Conservation (phyloP, 306 rosid species). For the Rubus parviflorus region DNA sequence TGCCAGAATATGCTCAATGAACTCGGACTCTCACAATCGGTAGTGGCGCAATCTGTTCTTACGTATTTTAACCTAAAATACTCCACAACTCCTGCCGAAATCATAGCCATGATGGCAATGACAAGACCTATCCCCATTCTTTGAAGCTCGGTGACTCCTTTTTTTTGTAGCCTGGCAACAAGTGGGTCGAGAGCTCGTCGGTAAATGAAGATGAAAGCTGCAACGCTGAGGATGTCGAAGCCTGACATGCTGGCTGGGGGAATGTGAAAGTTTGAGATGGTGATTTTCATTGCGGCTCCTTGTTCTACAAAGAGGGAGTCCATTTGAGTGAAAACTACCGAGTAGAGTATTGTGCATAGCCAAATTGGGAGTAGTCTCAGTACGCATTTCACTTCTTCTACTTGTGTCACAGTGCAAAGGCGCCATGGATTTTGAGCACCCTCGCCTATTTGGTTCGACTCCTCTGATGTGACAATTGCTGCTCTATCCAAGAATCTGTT, state of each 20-base stretch:
- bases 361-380: constrained; percentile 77
- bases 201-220: constrained; percentile 59
- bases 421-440: constrained; percentile 54
- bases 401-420: constrained; percentile 66
- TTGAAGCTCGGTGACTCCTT: constrained; percentile 60
- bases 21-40: constrained; percentile 43
- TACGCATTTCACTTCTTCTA: constrained; percentile 78
- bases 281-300: constrained; percentile 73
- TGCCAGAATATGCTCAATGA: constrained; percentile 74
- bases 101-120: constrained; percentile 62
- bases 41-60: constrained; percentile 18
- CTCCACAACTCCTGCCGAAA: constrained; percentile 69
- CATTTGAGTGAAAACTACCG: constrained; percentile 87
- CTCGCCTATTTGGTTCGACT: constrained; percentile 21
- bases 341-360: constrained; percentile 76
- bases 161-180: constrained; percentile 19
- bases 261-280: constrained; percentile 52
- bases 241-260: constrained; percentile 91
- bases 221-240: constrained; percentile 79
- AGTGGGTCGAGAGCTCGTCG: constrained; percentile 56
- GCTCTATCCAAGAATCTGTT: constrained; percentile 77
- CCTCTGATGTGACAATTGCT: constrained; percentile 51
- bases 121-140: constrained; percentile 85
- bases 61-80: constrained; percentile 46
- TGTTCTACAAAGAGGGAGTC: constrained; percentile 83